Evolutionary conservation across 2,329 filamentous ascomycete genomes (phyloP).

Genomic region (Keithomyces neogunnii): DNA sequence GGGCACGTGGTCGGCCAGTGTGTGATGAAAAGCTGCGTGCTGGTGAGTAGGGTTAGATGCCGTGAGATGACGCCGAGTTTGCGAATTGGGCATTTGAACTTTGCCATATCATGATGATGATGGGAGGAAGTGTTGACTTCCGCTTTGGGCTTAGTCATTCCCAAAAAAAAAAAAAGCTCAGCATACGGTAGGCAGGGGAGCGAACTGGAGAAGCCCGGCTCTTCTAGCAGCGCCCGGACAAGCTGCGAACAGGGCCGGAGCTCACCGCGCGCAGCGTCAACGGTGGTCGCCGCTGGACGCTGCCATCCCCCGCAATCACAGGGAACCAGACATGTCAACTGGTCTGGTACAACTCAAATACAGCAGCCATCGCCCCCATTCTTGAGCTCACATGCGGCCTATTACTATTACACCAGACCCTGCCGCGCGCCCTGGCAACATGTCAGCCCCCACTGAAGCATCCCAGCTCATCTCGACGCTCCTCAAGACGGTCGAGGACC

Average conservation of each 20-base stretch:
- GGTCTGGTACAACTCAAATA: neutral
- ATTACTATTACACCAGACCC: neutral
- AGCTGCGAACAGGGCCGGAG: neutral
- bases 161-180: too few species aligned
- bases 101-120: neutral
- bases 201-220: neutral
- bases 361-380: neutral
- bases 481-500: slow-evolving; percentile 32
- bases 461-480: slow-evolving; percentile 27
- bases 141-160: slow-evolving; percentile 4
- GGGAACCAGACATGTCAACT: too few species aligned
- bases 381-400: neutral
- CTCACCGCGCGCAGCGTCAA: neutral
- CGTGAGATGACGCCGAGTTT: too few species aligned
- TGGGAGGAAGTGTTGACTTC: neutral
- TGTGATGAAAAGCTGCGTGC: too few species aligned
- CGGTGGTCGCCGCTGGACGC: slow-evolving; percentile 4
- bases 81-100: neutral
- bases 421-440: neutral
- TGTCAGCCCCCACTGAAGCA: neutral
- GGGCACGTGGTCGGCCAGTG: too few species aligned
- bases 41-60: too few species aligned
- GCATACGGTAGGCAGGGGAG: neutral
- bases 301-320: neutral
- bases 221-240: neutral